Evolutionary conservation across 139 green algal genomes (phyloP).

Genomic region (Yamagishiella unicocca): DNA sequence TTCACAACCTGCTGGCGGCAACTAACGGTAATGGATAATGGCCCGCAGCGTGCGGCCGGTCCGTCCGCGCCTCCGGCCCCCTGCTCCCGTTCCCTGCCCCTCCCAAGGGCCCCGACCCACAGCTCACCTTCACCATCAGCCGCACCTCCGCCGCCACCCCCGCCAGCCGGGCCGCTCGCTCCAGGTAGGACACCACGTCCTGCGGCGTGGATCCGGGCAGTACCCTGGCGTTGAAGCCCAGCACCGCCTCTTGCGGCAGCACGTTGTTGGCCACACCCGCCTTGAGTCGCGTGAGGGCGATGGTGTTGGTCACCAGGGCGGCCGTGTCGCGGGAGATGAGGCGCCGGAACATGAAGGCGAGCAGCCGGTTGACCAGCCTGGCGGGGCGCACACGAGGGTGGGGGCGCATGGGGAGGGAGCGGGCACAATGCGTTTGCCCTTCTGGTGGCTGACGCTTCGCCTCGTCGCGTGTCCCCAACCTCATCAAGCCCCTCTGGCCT

Average conservation of each 20-base stretch:
- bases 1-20: too few relatives aligned
- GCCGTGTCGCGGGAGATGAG: conserved; percentile 23
- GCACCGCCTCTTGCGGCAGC: conserved; percentile 46
- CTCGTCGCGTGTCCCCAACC: too few relatives aligned
- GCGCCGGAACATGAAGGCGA: not conserved
- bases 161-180: not conserved
- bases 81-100: not conserved
- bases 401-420: not conserved
- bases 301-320: conserved; percentile 50
- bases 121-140: not conserved
- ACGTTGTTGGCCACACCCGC: conserved; percentile 62
- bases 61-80: too few relatives aligned
- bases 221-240: conserved; percentile 51
- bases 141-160: conserved; percentile 19
- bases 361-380: conserved; percentile 45
- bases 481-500: too few relatives aligned
- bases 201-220: conserved; percentile 44
- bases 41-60: too few relatives aligned
- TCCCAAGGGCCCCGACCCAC: not conserved
- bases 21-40: too few relatives aligned
- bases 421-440: too few relatives aligned
- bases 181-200: conserved; percentile 39
- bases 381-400: not conserved
- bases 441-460: too few relatives aligned
- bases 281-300: conserved; percentile 41